Conservation (phyloP, 192 early-diverging fungal species). For the Chytriomyces hyalinus region DNA sequence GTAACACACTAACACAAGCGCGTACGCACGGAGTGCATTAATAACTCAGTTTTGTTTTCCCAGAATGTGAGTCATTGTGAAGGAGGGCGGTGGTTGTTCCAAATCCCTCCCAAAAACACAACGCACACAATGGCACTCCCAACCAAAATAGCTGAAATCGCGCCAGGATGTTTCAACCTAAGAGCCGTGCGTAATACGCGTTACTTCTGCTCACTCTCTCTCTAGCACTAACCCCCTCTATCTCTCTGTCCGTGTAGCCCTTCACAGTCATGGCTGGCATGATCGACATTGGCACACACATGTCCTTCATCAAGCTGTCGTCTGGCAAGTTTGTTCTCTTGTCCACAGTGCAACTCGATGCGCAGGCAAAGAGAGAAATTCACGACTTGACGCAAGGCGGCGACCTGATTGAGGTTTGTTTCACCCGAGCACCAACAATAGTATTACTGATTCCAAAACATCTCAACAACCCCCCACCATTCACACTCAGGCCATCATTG, state of each 20-base stretch:
- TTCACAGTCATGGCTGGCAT: constrained; percentile 19
- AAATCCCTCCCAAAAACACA: not conserved
- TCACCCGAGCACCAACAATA: not conserved
- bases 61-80: not conserved
- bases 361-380: constrained; percentile 29
- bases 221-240: not conserved
- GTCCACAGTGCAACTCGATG: constrained; percentile 34
- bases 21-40: too few relatives aligned
- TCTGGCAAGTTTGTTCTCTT: constrained; percentile 24
- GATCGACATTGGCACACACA: constrained; percentile 37
- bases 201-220: not conserved
- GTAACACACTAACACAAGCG: too few relatives aligned
- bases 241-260: not conserved
- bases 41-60: too few relatives aligned
- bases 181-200: not conserved
- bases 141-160: constrained; percentile 28
- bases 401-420: constrained; percentile 28
- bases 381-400: constrained; percentile 33
- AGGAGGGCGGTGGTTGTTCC: not conserved
- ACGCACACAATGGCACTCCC: too few relatives aligned
- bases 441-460: not conserved
- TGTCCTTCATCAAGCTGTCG: constrained; percentile 26
- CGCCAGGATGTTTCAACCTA: constrained; percentile 31
- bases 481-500: constrained; percentile 24
- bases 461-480: not conserved